Evolutionary conservation across 148 eudicot genomes (phyloP), one percentile per base, ranked within the genome.

Genomic region (Drosera capensis): DNA sequence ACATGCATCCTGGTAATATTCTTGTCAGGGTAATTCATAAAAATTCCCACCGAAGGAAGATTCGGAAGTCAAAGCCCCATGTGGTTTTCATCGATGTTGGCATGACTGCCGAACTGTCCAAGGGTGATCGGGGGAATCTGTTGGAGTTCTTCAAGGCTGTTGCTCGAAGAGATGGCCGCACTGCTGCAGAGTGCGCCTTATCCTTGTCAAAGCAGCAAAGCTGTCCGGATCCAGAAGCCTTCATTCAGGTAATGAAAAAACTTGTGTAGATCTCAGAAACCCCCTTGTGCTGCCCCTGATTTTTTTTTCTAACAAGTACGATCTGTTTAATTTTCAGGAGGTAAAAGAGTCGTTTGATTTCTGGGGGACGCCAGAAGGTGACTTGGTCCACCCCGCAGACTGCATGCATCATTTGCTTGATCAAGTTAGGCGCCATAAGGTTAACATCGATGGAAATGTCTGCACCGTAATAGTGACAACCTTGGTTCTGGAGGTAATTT

Each of bases 1-100:
- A 88, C 70, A 88, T 88, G 97, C 97, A 88, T 68, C 97, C 97
- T 26, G 97, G 97, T 48, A 88, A 88, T 68, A 88, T 88, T 47
- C 94, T 88, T 48, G 97, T 88, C 8, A 75, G 94, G 22, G 68
- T 58, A 30, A 51, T 75, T 56, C 60, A 52, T 55, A 76, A 54
- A 37, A 75, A 68, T 60, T 38, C 78, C 21, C 58, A 71, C 25
- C 60, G 64, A 20, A 83, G 69, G 49, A 49, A 46, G 52, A 52
- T 60, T 24, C 68, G 71, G 25, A 86, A 73, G 52, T 66, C 85
- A 25, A 88, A 83, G 71, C 97, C 97, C 25, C 97, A 88, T 63
- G 86, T 88, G 14, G 50, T 88, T 39, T 88, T 88, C 71, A 63
- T 88, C 48, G 97, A 88, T 58, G 97, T 83, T 26, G 97, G 97